These are phyloP conservation scores for Colletotrichum sp. DNA, from an alignment of 2,329 filamentous ascomycete genomes.

Conservation along the genomic window DNA sequence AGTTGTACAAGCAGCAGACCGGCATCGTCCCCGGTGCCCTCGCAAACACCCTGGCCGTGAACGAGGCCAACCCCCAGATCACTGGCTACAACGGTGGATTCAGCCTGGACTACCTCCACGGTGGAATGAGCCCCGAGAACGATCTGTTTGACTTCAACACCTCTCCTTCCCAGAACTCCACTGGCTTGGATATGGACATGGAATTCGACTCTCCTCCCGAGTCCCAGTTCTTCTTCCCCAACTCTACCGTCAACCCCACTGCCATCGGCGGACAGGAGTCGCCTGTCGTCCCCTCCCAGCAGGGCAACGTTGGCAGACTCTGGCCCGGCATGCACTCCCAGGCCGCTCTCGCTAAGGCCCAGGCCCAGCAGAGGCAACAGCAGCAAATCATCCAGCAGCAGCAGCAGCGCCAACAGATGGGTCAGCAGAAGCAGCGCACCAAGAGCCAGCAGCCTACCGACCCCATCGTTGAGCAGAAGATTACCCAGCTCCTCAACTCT, in stretches of 20 bases:
- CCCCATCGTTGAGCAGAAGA: conserved; percentile 86
- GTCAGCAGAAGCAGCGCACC: conserved; percentile 51
- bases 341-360: conserved; percentile 78
- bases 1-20: conserved; percentile 94
- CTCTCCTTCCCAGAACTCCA: conserved; percentile 66
- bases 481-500: conserved; percentile 88
- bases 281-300: conserved; percentile 50
- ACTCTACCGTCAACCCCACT: conserved; percentile 71
- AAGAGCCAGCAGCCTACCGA: conserved; percentile 63
- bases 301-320: conserved; percentile 71
- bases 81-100: conserved; percentile 57
- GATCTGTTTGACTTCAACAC: conserved; percentile 77
- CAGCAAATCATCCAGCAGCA: conserved; percentile 53
- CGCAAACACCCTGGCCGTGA: conserved; percentile 79
- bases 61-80: conserved; percentile 62
- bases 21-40: conserved; percentile 87
- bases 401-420: conserved; percentile 51
- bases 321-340: conserved; percentile 96
- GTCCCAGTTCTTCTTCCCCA: conserved; percentile 70
- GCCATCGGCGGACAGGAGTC: conserved; percentile 69
- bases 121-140: conserved; percentile 65
- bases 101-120: conserved; percentile 53
- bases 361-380: conserved; percentile 70
- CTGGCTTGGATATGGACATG: conserved; percentile 71
- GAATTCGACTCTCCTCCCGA: conserved; percentile 50